These are phyloP conservation scores for Larix kaempferi DNA, from an alignment of 75 land plant species.

Conservation along the genomic window DNA sequence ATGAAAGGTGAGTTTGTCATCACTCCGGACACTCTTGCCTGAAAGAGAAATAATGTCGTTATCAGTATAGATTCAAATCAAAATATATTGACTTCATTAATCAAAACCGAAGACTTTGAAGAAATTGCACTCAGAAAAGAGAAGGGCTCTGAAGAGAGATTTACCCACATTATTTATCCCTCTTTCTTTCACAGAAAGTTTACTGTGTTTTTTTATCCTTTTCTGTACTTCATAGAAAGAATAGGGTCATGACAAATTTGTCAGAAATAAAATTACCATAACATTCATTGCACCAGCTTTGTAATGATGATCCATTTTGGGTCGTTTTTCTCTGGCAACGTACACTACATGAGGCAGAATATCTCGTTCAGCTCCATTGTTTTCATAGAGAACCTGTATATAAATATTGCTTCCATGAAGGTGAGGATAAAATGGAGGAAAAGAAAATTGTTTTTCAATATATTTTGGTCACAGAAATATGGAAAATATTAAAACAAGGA, in stretches of 20 bases:
- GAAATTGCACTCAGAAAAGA: not conserved
- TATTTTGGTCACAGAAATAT: not conserved
- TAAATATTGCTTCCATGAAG: not conserved
- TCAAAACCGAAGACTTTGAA: not conserved
- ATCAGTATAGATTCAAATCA: not conserved
- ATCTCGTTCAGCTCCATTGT: not conserved
- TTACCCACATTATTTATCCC: too few species aligned
- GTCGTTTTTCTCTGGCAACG: conserved; percentile 4
- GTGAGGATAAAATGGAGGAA: not conserved
- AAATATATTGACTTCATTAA: not conserved
- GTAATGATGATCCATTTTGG: not conserved
- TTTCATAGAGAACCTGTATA: conserved; percentile 6
- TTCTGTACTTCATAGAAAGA: not conserved
- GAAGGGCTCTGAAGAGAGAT: not conserved
- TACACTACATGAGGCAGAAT: not conserved
- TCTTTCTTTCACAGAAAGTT: too few species aligned
- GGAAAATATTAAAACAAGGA: not conserved
- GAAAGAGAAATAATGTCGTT: not conserved
- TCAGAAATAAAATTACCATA: too few species aligned
- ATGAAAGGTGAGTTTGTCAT: conserved; percentile 55
- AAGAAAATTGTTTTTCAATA: too few species aligned
- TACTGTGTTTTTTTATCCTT: too few species aligned
- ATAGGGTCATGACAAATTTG: not conserved
- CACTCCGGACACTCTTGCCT: conserved; percentile 58
- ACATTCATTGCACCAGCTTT: conserved; percentile 12